Conservation (phyloP, 371 early-diverging fungal genomes). For the Rhizopus stolonifer region DNA sequence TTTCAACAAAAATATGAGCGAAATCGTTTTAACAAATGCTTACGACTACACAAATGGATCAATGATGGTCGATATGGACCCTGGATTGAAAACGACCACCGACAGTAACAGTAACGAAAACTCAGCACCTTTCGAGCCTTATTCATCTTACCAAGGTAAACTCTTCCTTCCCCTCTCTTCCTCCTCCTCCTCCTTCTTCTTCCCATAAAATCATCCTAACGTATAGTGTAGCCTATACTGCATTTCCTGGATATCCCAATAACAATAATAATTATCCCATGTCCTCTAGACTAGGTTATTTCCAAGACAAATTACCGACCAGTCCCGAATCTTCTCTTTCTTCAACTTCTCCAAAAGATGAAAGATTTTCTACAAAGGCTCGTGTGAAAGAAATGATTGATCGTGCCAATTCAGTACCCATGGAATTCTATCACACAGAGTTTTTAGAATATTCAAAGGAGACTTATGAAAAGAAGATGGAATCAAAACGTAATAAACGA, state of each 20-base stretch:
- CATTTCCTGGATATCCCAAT: background rate
- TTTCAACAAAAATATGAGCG: slow-evolving; percentile 33
- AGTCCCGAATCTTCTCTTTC: slow-evolving; percentile 47
- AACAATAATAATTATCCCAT: slow-evolving; percentile 16
- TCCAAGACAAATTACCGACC: slow-evolving; percentile 22
- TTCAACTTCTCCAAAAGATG: slow-evolving; percentile 20
- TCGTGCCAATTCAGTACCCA: slow-evolving; percentile 47
- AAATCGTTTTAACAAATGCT: slow-evolving; percentile 32
- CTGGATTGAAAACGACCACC: slow-evolving; percentile 28
- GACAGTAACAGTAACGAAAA: slow-evolving; percentile 3
- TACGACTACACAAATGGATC: slow-evolving; percentile 33
- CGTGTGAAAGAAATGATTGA: slow-evolving; percentile 51
- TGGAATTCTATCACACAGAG: slow-evolving; percentile 53
- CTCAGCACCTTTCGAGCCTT: slow-evolving; percentile 25
- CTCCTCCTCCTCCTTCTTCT: no score
- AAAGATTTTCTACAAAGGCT: slow-evolving; percentile 33
- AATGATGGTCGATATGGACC: slow-evolving; percentile 35
- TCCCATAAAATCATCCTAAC: no score
- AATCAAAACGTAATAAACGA: slow-evolving; percentile 44
- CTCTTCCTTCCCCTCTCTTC: slow-evolving; percentile 24
- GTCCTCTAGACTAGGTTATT: slow-evolving; percentile 29
- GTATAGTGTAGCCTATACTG: slow-evolving; percentile 10
- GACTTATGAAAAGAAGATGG: slow-evolving; percentile 46
- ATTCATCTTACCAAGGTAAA: slow-evolving; percentile 35
- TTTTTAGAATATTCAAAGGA: slow-evolving; percentile 53